Conservation (phyloP, 2,329 filamentous ascomycete species). For the Elsinoe perseae region DNA sequence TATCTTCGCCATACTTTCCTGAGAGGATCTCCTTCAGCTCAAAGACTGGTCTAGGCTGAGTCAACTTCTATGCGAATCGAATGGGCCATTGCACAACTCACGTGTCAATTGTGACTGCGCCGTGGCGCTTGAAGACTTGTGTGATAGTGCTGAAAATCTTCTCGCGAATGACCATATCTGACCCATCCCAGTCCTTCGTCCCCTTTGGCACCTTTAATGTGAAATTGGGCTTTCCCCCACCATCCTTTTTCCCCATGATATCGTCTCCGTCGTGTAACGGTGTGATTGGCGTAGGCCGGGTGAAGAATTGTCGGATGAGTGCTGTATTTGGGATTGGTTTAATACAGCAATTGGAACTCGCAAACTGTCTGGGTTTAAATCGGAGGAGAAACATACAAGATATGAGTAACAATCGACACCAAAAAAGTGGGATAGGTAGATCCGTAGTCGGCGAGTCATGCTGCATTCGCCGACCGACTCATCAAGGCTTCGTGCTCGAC, state of each 20-base stretch:
- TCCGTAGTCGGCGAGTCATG: constrained; percentile 10
- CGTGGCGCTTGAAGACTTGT: constrained; percentile 75
- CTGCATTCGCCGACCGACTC: neutral
- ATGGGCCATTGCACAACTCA: constrained; percentile 30
- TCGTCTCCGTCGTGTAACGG: constrained; percentile 19
- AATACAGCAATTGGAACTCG: neutral
- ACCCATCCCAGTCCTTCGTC: constrained; percentile 76
- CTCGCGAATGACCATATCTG: constrained; percentile 72
- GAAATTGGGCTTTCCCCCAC: constrained; percentile 35
- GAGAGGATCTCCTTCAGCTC: constrained; percentile 79
- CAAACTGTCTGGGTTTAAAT: neutral
- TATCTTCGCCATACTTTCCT: constrained; percentile 88
- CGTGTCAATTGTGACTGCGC: constrained; percentile 71
- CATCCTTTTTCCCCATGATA: constrained; percentile 42
- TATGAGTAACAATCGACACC: neutral
- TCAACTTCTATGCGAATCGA: neutral
- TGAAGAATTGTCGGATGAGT: neutral
- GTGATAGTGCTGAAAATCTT: constrained; percentile 70
- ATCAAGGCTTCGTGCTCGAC: neutral
- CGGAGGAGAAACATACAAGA: constrained; percentile 7
- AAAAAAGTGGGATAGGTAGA: constrained; percentile 8
- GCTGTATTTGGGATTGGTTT: neutral
- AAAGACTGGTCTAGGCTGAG: constrained; percentile 55
- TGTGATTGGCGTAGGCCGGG: neutral
- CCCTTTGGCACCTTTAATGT: constrained; percentile 85